Evolutionary conservation across 2,329 filamentous ascomycete species (phyloP).

Genomic region (Dothidotthia symphoricarpi): DNA sequence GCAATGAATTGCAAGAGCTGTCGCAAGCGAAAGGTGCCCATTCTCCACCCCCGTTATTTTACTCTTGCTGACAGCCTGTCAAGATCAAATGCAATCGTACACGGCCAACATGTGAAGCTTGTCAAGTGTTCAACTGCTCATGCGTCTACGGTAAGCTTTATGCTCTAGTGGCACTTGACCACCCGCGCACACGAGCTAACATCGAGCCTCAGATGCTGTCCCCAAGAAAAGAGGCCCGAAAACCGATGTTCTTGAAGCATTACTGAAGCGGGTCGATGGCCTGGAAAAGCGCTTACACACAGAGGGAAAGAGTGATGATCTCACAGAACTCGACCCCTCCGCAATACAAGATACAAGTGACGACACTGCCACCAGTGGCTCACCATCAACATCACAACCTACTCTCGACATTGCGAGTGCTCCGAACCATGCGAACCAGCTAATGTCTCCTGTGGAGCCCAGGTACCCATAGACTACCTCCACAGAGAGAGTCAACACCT

Average conservation of each 20-base stretch:
- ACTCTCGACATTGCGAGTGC: slow-evolving; percentile 26
- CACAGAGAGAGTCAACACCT: not conserved
- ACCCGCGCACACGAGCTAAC: slow-evolving; percentile 15
- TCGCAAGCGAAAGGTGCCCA: slow-evolving; percentile 82
- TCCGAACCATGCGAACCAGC: slow-evolving; percentile 28
- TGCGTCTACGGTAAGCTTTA: slow-evolving; percentile 73
- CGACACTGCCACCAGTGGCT: slow-evolving; percentile 19
- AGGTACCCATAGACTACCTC: slow-evolving; percentile 21
- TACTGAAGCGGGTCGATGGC: slow-evolving; percentile 81
- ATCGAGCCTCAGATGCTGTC: slow-evolving; percentile 64
- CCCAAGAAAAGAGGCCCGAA: slow-evolving; percentile 89
- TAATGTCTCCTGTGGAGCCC: slow-evolving; percentile 42
- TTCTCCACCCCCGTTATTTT: too few relatives aligned
- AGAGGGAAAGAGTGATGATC: slow-evolving; percentile 48
- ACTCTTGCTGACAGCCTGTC: slow-evolving; percentile 13
- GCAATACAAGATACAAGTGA: slow-evolving; percentile 20
- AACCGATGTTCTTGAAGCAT: slow-evolving; percentile 81
- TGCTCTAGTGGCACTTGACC: slow-evolving; percentile 6
- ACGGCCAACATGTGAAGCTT: slow-evolving; percentile 81
- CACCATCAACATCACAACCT: slow-evolving; percentile 21
- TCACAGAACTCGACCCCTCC: slow-evolving; percentile 27
- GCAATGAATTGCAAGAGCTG: slow-evolving; percentile 97
- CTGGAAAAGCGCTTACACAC: slow-evolving; percentile 74
- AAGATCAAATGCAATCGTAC: slow-evolving; percentile 91
- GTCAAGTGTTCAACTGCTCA: slow-evolving; percentile 82